Conservation (phyloP, 106 monocot genomes). For the Posidonia australis region DNA sequence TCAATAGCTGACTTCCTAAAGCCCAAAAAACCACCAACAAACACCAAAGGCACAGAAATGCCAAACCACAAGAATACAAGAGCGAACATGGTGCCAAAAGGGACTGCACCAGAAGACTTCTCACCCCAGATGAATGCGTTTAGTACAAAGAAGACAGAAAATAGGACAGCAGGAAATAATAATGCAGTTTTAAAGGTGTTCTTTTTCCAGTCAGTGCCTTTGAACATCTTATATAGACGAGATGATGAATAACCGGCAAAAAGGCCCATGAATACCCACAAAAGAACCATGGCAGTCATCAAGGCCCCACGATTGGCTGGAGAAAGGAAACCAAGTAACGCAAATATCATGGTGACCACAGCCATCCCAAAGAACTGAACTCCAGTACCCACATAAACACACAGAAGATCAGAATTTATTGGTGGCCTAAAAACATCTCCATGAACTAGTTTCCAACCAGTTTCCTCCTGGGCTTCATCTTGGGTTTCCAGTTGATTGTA, state of each 20-base stretch:
- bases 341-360: slow-evolving; percentile 61
- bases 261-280: slow-evolving; percentile 75
- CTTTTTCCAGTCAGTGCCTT: slow-evolving; percentile 64
- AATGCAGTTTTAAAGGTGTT: slow-evolving; percentile 53
- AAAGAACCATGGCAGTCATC: slow-evolving; percentile 70
- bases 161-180: slow-evolving; percentile 57
- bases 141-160: slow-evolving; percentile 50
- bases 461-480: slow-evolving; percentile 74
- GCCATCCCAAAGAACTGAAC: slow-evolving; percentile 66
- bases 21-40: slow-evolving; percentile 54
- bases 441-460: slow-evolving; percentile 68
- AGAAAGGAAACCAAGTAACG: slow-evolving; percentile 54
- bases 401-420: slow-evolving; percentile 39
- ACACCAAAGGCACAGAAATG: slow-evolving; percentile 60
- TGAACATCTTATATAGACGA: slow-evolving; percentile 64
- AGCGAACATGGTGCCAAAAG: slow-evolving; percentile 72
- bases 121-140: slow-evolving; percentile 69
- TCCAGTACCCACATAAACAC: slow-evolving; percentile 71
- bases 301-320: slow-evolving; percentile 66
- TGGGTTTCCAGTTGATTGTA: slow-evolving; percentile 66
- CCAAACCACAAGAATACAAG: slow-evolving; percentile 66
- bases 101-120: slow-evolving; percentile 67
- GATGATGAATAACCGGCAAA: slow-evolving; percentile 61
- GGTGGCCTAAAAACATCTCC: slow-evolving; percentile 67
- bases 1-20: slow-evolving; percentile 56